phyloP scores from a whole-genome alignment of 768 basidiomycete species.

The Punctularia strigosozonata region DNA sequence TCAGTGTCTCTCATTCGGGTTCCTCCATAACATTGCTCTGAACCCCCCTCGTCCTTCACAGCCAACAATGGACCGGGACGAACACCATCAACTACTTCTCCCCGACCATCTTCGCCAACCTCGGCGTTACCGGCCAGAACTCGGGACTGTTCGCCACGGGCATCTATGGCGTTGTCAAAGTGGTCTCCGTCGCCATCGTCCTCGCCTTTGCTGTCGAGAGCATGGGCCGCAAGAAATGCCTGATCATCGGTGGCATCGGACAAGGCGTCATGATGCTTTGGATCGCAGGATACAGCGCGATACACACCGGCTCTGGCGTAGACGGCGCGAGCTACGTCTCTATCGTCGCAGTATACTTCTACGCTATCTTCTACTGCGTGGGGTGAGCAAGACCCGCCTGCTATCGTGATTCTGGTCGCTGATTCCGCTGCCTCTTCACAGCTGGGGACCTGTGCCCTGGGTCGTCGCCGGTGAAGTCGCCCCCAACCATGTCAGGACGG shows the following conservation, averaged over 20 bases:
- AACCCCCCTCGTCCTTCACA: conserved; percentile 34
- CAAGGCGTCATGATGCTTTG: conserved; percentile 38
- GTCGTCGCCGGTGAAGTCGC: conserved; percentile 31
- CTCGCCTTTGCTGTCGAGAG: conserved; percentile 36
- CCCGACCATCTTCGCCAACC: conserved; percentile 35
- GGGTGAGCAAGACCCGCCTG: conserved; percentile 14
- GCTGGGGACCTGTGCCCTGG: conserved; percentile 27
- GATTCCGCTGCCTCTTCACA: background rate
- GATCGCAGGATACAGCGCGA: conserved; percentile 28
- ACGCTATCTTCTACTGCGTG: conserved; percentile 33
- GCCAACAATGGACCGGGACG: conserved; percentile 40
- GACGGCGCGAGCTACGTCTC: conserved; percentile 31
- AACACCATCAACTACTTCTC: conserved; percentile 47
- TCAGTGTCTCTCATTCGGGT: no score
- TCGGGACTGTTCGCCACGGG: conserved; percentile 41
- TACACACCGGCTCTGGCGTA: conserved; percentile 20
- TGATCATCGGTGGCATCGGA: conserved; percentile 36
- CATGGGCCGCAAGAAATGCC: conserved; percentile 35
- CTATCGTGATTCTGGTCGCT: background rate
- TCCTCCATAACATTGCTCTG: no score
- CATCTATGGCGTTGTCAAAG: conserved; percentile 26
- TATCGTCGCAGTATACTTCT: conserved; percentile 33
- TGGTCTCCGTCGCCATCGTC: conserved; percentile 26
- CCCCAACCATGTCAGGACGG: conserved; percentile 31
- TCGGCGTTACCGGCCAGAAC: conserved; percentile 32